Percentiles rank a stretch among this genome's conserved stretches.
phyloP scores from a whole-genome alignment of 176 grass and related monocot genomes.

The Neostapfia colusana region DNA sequence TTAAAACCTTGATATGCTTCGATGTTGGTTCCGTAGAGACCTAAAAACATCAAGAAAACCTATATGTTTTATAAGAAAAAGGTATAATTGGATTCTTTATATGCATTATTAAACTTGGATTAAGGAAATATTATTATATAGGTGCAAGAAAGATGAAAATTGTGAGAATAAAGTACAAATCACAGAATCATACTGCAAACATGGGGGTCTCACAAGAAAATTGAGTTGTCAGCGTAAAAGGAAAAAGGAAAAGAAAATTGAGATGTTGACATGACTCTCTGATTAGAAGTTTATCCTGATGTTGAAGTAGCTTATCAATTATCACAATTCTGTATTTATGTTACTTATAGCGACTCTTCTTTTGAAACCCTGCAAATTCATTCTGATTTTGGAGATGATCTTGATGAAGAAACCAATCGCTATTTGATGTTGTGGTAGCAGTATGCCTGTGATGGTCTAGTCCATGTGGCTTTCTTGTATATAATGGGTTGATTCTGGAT shows the following conservation, averaged over 20 bases:
- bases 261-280: conserved; percentile 13
- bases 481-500: not conserved
- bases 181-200: not conserved
- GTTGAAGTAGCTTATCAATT: not conserved
- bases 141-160: not conserved
- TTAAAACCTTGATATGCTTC: not conserved
- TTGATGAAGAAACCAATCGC: conserved; percentile 5
- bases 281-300: not conserved
- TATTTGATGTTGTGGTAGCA: conserved; percentile 9
- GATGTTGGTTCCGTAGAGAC: not conserved
- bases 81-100: not conserved
- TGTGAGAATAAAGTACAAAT: not conserved
- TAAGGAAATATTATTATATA: not conserved
- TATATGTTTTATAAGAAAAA: not conserved
- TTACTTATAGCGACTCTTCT: not conserved
- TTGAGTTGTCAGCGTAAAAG: not conserved
- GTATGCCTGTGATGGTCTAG: conserved; percentile 1
- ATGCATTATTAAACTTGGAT: not conserved
- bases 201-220: not conserved
- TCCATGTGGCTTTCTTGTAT: conserved; percentile 10
- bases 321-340: conserved; percentile 13
- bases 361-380: not conserved
- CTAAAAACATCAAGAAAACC: not conserved
- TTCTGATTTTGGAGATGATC: conserved; percentile 4
- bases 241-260: not conserved